A percentile compares a stretch with the other conserved stretches of the same genome.
phyloP scores from a whole-genome alignment of 441 rosid genomes.

The Syzygium syzygioides region DNA sequence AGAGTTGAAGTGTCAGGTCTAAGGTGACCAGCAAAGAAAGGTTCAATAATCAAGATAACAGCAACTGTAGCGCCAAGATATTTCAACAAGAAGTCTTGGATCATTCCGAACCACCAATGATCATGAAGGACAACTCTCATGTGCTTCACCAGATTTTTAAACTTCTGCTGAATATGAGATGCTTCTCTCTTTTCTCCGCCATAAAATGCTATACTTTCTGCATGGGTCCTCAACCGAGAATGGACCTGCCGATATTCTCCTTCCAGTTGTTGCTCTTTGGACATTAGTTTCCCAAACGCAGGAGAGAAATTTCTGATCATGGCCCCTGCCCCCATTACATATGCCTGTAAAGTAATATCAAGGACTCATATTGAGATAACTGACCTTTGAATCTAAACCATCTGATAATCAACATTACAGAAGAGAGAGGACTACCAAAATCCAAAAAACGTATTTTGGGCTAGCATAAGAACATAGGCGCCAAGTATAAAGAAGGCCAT shows the following conservation, averaged over 20 bases:
- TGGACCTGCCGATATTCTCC: constrained; percentile 97
- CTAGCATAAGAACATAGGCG: constrained; percentile 97
- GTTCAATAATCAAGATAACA: constrained; percentile 90
- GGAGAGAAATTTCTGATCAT: constrained; percentile 90
- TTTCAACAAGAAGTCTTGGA: constrained; percentile 94
- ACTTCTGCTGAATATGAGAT: constrained; percentile 87
- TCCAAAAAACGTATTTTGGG: constrained; percentile 95
- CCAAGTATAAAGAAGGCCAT: constrained; percentile 93
- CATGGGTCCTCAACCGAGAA: constrained; percentile 97
- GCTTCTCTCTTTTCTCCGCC: constrained; percentile 95
- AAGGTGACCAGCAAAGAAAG: constrained; percentile 91
- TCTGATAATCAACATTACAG: background rate
- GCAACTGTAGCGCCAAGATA: constrained; percentile 99
- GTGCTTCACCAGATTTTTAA: constrained; percentile 70
- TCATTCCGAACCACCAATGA: constrained; percentile 99
- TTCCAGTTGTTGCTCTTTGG: constrained; percentile 92
- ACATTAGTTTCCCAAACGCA: constrained; percentile 93
- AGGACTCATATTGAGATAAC: constrained; percentile 2
- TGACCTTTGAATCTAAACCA: background rate
- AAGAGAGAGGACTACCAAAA: constrained; percentile 56
- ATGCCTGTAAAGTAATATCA: constrained; percentile 49
- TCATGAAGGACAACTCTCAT: constrained; percentile 79
- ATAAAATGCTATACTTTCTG: constrained; percentile 98
- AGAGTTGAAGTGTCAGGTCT: constrained; percentile 86
- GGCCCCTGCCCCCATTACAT: constrained; percentile 92